Conservation (phyloP, 345 rosid species). For the Balakata baccata region DNA sequence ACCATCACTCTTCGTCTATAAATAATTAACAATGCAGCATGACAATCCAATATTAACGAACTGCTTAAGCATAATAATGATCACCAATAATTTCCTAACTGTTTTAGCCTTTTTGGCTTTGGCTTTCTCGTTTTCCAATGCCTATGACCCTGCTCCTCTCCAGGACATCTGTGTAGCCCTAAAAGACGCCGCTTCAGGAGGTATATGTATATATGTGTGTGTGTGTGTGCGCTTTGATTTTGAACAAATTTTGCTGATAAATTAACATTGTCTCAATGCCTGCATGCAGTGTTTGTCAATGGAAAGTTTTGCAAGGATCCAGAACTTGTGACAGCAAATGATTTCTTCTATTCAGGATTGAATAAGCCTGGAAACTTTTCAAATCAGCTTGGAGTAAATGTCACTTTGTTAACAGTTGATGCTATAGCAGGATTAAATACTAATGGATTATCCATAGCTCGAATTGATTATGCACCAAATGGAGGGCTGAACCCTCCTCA, state of each 20-base stretch:
- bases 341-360: slow-evolving; percentile 10
- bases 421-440: slow-evolving; percentile 10
- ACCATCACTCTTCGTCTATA: too few relatives aligned
- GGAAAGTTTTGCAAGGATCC: slow-evolving; percentile 19
- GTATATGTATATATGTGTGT: neutral
- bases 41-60: too few relatives aligned
- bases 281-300: slow-evolving; percentile 7
- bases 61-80: too few relatives aligned
- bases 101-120: neutral
- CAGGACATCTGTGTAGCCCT: slow-evolving; percentile 20
- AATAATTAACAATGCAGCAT: too few relatives aligned
- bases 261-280: neutral
- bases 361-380: neutral
- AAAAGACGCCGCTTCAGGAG: neutral
- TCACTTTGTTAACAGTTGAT: slow-evolving; percentile 9
- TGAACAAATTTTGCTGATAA: neutral
- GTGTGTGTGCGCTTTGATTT: too few relatives aligned
- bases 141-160: slow-evolving; percentile 17
- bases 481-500: slow-evolving; percentile 8
- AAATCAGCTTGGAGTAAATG: slow-evolving; percentile 10
- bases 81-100: too few relatives aligned
- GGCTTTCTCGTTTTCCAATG: slow-evolving; percentile 5
- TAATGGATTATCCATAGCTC: slow-evolving; percentile 9
- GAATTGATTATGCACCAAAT: slow-evolving; percentile 1
- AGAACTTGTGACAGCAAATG: neutral